phyloP scores from a whole-genome alignment of 2,329 filamentous ascomycete species.

The Albophoma yamanashiensis region DNA sequence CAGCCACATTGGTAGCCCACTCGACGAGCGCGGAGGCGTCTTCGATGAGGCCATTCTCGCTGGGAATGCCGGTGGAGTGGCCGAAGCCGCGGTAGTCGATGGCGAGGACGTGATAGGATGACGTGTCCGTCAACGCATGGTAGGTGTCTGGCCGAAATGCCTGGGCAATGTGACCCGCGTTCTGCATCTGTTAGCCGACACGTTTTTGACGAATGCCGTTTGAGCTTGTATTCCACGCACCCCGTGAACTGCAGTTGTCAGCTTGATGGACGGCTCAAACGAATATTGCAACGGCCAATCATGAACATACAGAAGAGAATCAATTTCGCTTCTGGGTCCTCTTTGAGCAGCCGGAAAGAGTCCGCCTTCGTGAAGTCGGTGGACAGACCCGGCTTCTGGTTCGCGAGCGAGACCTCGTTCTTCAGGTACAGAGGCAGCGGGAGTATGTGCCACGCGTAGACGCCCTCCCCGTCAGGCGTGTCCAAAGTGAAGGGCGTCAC shows the following conservation, averaged over 20 bases:
- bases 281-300: background rate
- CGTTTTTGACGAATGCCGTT: background rate
- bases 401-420: slow-evolving; percentile 53
- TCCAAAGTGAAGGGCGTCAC: slow-evolving; percentile 73
- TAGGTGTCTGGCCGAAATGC: slow-evolving; percentile 67
- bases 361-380: slow-evolving; percentile 43
- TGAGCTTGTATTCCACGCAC: slow-evolving; percentile 27
- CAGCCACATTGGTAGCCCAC: slow-evolving; percentile 55
- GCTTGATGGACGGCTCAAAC: background rate
- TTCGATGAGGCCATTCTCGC: slow-evolving; percentile 68
- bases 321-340: slow-evolving; percentile 52
- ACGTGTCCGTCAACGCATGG: slow-evolving; percentile 62
- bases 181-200: slow-evolving; percentile 33
- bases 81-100: slow-evolving; percentile 90
- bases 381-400: slow-evolving; percentile 37
- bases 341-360: slow-evolving; percentile 50
- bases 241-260: slow-evolving; percentile 42
- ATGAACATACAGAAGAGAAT: slow-evolving; percentile 49
- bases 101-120: slow-evolving; percentile 70
- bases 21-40: slow-evolving; percentile 67
- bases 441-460: slow-evolving; percentile 88
- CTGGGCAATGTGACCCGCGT: slow-evolving; percentile 79
- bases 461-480: slow-evolving; percentile 62
- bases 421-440: slow-evolving; percentile 66
- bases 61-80: slow-evolving; percentile 66